Evolutionary conservation across 2,329 filamentous ascomycete genomes (phyloP), one percentile per base, ranked within the genome.

Genomic region (Diaporthe sp.): DNA sequence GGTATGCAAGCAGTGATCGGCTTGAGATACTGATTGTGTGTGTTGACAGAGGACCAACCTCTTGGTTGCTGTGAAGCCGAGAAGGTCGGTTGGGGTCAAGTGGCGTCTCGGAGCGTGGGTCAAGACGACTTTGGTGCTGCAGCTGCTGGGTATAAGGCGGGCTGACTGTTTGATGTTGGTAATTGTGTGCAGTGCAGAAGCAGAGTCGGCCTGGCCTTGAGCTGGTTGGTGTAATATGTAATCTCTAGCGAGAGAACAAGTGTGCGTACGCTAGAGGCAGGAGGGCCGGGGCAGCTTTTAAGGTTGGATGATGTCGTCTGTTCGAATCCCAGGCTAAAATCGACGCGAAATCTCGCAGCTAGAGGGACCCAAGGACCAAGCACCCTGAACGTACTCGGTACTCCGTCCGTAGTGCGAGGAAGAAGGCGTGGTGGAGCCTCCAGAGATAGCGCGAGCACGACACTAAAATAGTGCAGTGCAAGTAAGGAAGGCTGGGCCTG

Each of bases 401-500:
- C 75, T 76, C 75, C 70, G 70, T 73, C 70, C 70, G 70, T 73
- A 62, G 72, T 62, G 72, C 74, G 68, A 76, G 72, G 69, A 65
- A 74, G 72, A 74, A 70, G 65, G 72, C 72, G 57, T 69, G 59
- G 75, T 76, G 75, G 75, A 70, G 67, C 75, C 68, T 65, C 58
- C 51, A 42, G 62, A 75, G 75, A 74, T 74, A 76, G 75, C 75
- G 72, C 57, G 62, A 62, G 46, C 74, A 74, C 62, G 71, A 76
- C 71, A 68, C 75, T 76, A 76, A 68, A 61, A 62, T 76, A 76
- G 75, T 74, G 75, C 75, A 51, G 75, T 76, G 75, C 62, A 76
- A 74, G 75, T 76, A 74, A 74, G 75, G 53, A 67, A 59, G 75
- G 57, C 74, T 53, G 70, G 71, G 72, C 51, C 74, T 74, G 31